Conservation (phyloP, 2,329 filamentous ascomycete genomes). For the Alternaria brassicicola region DNA sequence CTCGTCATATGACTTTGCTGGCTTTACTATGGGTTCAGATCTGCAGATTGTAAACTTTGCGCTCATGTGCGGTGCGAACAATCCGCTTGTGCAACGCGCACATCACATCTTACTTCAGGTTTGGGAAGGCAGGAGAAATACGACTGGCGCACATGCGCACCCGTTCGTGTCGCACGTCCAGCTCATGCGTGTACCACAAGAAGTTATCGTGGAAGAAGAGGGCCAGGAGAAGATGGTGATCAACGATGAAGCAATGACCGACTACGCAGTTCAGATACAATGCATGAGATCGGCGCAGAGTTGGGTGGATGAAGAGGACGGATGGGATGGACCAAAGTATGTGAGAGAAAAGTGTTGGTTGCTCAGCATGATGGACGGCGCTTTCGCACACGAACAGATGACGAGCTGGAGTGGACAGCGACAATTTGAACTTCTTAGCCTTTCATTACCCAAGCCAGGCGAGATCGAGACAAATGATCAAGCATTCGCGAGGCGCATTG, state of each 20-base stretch:
- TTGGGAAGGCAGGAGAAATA: constrained; percentile 54
- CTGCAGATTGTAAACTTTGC: constrained; percentile 32
- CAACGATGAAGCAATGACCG: constrained; percentile 56
- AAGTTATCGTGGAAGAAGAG: constrained; percentile 42
- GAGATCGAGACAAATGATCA: constrained; percentile 56
- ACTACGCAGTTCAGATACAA: constrained; percentile 65
- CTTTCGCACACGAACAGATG: constrained; percentile 51
- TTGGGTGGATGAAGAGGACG: constrained; percentile 57
- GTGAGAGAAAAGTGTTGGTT: constrained; percentile 45
- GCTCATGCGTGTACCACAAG: constrained; percentile 52
- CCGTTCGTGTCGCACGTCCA: constrained; percentile 58
- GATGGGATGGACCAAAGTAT: constrained; percentile 63
- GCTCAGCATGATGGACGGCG: constrained; percentile 27
- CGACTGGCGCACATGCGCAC: constrained; percentile 55
- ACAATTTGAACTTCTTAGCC: constrained; percentile 60
- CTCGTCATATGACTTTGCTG: constrained; percentile 52
- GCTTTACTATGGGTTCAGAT: constrained; percentile 34
- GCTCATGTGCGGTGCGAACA: constrained; percentile 41
- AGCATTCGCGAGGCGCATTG: constrained; percentile 56
- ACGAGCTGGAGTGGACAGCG: constrained; percentile 59
- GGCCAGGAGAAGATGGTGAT: constrained; percentile 39
- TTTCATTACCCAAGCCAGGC: constrained; percentile 47
- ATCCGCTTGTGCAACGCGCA: constrained; percentile 56
- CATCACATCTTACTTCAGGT: constrained; percentile 59
- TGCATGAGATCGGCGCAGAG: constrained; percentile 60